Percentiles rank a stretch among this genome's conserved stretches.
phyloP scores from a whole-genome alignment of 768 basidiomycete genomes.

The Suillus americanus region DNA sequence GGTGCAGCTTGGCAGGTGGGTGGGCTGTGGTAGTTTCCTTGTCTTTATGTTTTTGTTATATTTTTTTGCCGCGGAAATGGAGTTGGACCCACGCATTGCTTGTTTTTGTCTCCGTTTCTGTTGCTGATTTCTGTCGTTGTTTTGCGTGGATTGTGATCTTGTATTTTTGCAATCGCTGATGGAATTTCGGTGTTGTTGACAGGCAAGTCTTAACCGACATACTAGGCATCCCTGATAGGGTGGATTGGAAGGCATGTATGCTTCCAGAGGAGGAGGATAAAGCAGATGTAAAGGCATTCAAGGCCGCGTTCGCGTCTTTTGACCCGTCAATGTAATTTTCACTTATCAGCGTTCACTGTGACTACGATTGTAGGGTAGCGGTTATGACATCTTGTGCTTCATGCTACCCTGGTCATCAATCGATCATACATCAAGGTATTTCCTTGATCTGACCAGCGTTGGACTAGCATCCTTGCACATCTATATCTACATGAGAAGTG shows the following conservation, averaged over 20 bases:
- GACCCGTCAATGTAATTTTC: slow-evolving; percentile 46
- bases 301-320: slow-evolving; percentile 75
- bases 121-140: background rate
- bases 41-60: background rate
- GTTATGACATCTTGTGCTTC: background rate
- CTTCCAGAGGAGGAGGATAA: slow-evolving; percentile 84
- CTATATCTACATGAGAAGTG: background rate
- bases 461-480: background rate
- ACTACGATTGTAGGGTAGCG: background rate
- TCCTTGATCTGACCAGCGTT: background rate
- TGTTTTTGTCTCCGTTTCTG: background rate
- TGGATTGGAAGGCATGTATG: slow-evolving; percentile 91
- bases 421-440: background rate
- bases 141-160: background rate
- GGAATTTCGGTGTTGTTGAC: slow-evolving; percentile 12
- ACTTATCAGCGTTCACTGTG: background rate
- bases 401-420: background rate
- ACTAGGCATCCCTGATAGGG: slow-evolving; percentile 71
- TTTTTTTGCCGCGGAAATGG: background rate
- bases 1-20: slow-evolving; percentile 92
- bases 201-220: slow-evolving; percentile 83
- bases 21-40: slow-evolving; percentile 7
- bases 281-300: slow-evolving; percentile 82
- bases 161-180: slow-evolving; percentile 2
- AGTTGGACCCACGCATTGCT: background rate